phyloP scores from a whole-genome alignment of 768 basidiomycete genomes.

The Lactifluus pinguis region DNA sequence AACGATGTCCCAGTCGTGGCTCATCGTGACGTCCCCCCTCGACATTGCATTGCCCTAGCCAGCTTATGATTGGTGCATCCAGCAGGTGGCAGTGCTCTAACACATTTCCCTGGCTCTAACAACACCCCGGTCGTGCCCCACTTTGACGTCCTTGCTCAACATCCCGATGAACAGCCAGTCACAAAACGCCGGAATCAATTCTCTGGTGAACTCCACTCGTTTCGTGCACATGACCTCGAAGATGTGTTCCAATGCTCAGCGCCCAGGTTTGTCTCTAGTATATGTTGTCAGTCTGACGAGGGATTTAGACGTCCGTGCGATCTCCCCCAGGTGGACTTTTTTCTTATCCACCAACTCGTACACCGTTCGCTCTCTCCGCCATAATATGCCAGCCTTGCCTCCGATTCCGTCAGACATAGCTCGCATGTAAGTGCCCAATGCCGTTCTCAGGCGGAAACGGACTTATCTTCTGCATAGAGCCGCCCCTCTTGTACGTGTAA shows the following conservation, averaged over 20 bases:
- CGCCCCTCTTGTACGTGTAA: background rate
- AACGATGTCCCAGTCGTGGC: too few relatives aligned
- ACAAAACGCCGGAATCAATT: background rate
- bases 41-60: too few relatives aligned
- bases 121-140: too few relatives aligned
- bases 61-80: too few relatives aligned
- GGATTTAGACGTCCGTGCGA: background rate
- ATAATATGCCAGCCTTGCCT: background rate
- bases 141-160: too few relatives aligned
- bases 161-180: background rate
- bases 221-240: background rate
- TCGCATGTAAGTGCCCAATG: background rate
- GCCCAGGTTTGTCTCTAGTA: background rate
- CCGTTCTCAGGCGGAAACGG: background rate
- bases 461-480: background rate
- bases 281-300: background rate
- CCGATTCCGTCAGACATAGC: background rate
- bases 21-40: too few relatives aligned
- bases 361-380: background rate
- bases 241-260: background rate
- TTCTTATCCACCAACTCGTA: background rate
- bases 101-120: too few relatives aligned
- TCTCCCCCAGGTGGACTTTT: background rate
- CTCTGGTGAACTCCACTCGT: background rate
- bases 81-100: too few relatives aligned